These are phyloP conservation scores for Plasmodium inui DNA, from an alignment of 169 alveolate genomes.

Conservation along the genomic window DNA sequence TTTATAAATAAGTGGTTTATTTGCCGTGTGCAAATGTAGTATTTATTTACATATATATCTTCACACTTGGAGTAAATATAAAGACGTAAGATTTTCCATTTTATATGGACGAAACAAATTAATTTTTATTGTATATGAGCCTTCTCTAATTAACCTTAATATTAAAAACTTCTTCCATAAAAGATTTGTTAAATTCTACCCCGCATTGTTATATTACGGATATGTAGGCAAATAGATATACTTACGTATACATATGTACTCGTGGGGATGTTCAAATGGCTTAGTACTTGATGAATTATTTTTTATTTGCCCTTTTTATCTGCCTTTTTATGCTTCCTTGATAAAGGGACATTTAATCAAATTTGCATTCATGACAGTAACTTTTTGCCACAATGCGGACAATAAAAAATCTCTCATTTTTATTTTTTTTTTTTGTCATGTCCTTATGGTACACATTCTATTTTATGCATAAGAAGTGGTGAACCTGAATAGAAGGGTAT, in stretches of 20 bases:
- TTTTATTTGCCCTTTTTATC: not conserved
- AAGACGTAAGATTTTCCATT: not conserved
- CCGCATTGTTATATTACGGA: not conserved
- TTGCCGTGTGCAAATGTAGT: not conserved
- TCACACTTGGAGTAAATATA: not conserved
- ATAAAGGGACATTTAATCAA: not conserved
- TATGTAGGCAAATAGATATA: not conserved
- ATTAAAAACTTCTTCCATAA: not conserved
- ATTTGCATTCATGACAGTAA: not conserved
- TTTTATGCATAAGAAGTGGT: not conserved
- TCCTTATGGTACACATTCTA: not conserved
- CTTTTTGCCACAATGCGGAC: not conserved
- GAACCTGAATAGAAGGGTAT: not conserved
- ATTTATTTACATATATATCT: not conserved
- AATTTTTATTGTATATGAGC: not conserved
- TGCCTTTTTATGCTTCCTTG: not conserved
- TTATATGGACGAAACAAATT: not conserved
- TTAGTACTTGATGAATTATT: not conserved
- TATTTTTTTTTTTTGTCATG: not conserved
- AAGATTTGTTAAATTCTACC: not conserved
- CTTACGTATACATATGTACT: not conserved
- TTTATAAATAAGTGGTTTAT: not conserved
- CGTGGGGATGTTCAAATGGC: not conserved
- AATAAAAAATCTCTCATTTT: not conserved
- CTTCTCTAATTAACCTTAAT: not conserved